These are phyloP conservation scores for Alternaria atra DNA, from an alignment of 2,329 filamentous ascomycete genomes.

Conservation along the genomic window DNA sequence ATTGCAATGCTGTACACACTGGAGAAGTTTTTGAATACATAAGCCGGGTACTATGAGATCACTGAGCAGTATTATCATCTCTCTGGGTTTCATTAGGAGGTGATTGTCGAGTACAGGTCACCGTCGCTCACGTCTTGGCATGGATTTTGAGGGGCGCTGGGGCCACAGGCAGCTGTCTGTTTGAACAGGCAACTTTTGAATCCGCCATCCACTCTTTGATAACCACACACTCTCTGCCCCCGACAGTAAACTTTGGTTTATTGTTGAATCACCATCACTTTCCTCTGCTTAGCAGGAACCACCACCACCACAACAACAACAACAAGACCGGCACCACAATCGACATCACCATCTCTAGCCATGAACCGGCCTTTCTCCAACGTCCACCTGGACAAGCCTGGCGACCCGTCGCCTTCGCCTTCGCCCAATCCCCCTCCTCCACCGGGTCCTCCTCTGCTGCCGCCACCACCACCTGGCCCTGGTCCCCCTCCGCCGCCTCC, in stretches of 20 bases:
- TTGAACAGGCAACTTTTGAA: neutral
- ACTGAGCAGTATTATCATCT: neutral
- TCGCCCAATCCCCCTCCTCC: too few relatives aligned
- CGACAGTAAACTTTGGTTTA: neutral
- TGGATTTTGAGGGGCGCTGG: neutral
- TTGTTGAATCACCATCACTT: neutral
- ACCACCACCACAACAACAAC: neutral
- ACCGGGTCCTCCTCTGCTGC: too few relatives aligned
- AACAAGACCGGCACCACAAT: neutral
- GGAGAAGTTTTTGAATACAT: too few relatives aligned
- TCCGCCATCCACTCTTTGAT: neutral
- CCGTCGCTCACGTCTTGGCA: neutral
- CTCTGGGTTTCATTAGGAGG: neutral
- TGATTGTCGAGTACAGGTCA: neutral
- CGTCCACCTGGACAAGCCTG: too few relatives aligned
- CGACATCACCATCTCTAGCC: neutral
- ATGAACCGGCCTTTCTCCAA: neutral
- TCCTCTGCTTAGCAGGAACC: neutral
- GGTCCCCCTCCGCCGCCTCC: too few relatives aligned
- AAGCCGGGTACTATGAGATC: neutral
- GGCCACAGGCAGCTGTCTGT: neutral
- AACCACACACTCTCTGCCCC: neutral
- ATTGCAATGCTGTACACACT: too few relatives aligned
- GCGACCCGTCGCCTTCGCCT: too few relatives aligned
- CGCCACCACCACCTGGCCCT: too few relatives aligned